A percentile compares a stretch with the other conserved stretches of the same genome.
These are phyloP conservation scores for Beauveria asiatica DNA, from an alignment of 2,329 filamentous ascomycete species.

Conservation along the genomic window DNA sequence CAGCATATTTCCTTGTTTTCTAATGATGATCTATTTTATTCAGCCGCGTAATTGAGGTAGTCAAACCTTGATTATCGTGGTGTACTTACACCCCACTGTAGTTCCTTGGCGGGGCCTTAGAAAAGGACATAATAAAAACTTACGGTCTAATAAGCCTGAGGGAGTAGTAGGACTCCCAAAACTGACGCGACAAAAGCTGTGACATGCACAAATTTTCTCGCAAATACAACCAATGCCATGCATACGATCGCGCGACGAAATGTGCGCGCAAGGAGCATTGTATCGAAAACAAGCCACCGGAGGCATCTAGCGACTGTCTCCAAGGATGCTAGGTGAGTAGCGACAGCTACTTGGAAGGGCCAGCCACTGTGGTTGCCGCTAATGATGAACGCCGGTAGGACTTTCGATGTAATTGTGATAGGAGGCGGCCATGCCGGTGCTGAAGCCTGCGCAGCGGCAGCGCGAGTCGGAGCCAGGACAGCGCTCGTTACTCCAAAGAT, in stretches of 20 bases:
- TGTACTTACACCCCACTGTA: too few species aligned
- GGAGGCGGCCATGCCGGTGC: conserved; percentile 93
- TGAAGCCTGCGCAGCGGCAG: conserved; percentile 86
- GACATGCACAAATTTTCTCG: too few species aligned
- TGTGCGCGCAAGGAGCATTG: conserved; percentile 15
- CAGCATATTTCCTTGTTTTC: too few species aligned
- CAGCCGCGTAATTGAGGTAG: too few species aligned
- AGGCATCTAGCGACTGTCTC: conserved; percentile 25
- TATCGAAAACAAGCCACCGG: conserved; percentile 12
- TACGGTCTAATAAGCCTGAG: too few species aligned
- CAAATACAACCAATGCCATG: conserved; percentile 17
- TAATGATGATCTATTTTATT: too few species aligned
- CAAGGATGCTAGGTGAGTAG: conserved; percentile 21
- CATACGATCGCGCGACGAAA: conserved; percentile 19
- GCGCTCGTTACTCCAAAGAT: conserved; percentile 82
- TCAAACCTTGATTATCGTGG: too few species aligned
- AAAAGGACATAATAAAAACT: too few species aligned
- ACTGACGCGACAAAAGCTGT: too few species aligned
- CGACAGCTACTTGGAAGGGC: background rate
- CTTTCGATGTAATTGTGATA: conserved; percentile 89
- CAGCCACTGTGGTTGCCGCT: conserved; percentile 7
- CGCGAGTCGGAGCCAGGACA: conserved; percentile 78
- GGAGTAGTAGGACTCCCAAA: too few species aligned
- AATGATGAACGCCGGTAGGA: conserved; percentile 31
- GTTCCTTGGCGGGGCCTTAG: too few species aligned